Evolutionary conservation across 2,329 filamentous ascomycete species (phyloP), one percentile per base, ranked within the genome.

Genomic region (Fusarium heterosporum): DNA sequence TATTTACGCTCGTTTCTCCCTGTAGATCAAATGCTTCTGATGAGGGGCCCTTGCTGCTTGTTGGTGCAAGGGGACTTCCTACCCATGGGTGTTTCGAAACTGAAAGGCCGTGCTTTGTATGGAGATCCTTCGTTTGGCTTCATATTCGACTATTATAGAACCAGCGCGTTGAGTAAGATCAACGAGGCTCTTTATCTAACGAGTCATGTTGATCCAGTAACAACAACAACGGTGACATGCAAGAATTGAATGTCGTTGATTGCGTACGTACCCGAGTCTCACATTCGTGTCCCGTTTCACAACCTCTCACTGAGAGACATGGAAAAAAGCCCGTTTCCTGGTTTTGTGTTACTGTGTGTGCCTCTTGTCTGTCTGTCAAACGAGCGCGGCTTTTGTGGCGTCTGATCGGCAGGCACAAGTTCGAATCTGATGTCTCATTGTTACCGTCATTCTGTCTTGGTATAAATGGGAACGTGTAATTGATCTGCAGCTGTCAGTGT

Each of bases 181-280:
- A 32, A 19, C 28, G 25, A 54, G 11, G 25, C 25, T 17, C 30
- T 30, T 32, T 17, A 25, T 19, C 22, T 28, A 10, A 34, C 25
- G 22, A 34, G 22, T 32, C n/a, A 45, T 8, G 19, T 14, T 29
- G 32, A 39, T 32, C 28, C 25, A 30, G 30, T 26, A 13, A 41
- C 25, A 25, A 25, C 11, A 11, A 30, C 25, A 25, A 30, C 25
- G 19, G 25, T 11, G 13, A 32, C 34, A 51, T 19, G 12, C 12
- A 32, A 22, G 32, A 19, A 32, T 19, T 28, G 13, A 29, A 16
- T 39, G 43, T 36, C 19, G 52, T 45, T 40, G 58, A 64, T 67
- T 68, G 49, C 59, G 64, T 56, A 65, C 47, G 39, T 56, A 65
- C 47, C 36, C 41, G 52, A 29, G 64, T 67, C 59, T 68, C 59